These are phyloP conservation scores for Polyplosphaeria fusca DNA, from an alignment of 495 filamentous ascomycete species.

Conservation along the genomic window DNA sequence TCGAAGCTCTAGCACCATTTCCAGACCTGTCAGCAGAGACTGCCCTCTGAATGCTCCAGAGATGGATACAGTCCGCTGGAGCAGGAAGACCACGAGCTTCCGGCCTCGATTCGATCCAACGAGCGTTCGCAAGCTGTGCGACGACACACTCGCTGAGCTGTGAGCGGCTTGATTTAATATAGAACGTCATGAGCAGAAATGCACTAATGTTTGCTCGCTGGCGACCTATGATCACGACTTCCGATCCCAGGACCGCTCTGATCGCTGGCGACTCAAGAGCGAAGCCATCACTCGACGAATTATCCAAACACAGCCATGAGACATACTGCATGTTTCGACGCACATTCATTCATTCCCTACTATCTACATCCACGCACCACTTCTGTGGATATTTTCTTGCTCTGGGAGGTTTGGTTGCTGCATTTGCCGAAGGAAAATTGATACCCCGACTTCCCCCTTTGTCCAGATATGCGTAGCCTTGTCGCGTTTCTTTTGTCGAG, in stretches of 20 bases:
- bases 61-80: constrained; percentile 4
- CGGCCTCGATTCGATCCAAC: constrained; percentile 21
- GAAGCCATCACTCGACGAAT: too few relatives aligned
- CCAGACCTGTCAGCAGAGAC: constrained; percentile 14
- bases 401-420: neutral
- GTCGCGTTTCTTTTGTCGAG: neutral
- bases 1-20: constrained; percentile 3
- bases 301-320: too few relatives aligned
- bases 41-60: neutral
- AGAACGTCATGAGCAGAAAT: neutral
- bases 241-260: too few relatives aligned
- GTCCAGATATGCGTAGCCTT: neutral
- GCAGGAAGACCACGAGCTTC: constrained; percentile 8
- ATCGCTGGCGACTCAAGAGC: too few relatives aligned
- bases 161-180: neutral
- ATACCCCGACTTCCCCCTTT: constrained; percentile 5
- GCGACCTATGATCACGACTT: too few relatives aligned
- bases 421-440: constrained; percentile 5
- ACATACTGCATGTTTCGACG: too few relatives aligned
- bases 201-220: too few relatives aligned
- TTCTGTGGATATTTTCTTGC: neutral
- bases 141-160: constrained; percentile 26
- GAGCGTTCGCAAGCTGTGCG: constrained; percentile 19
- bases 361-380: too few relatives aligned
- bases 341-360: too few relatives aligned